Conservation (phyloP, 345 rosid species). For the Gossypium bickii region DNA sequence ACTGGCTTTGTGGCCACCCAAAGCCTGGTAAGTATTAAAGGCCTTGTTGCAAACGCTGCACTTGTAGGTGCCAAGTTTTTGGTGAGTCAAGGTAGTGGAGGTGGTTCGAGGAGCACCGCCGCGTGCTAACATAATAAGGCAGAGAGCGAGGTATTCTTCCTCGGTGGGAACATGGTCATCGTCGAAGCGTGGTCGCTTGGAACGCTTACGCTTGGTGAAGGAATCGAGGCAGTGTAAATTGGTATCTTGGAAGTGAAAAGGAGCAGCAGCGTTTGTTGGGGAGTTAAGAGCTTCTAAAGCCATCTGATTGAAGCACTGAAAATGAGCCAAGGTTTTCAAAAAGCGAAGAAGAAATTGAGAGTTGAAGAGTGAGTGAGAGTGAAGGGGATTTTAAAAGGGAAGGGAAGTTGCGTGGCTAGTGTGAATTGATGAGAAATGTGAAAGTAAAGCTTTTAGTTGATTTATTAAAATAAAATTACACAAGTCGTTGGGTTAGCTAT, state of each 20-base stretch:
- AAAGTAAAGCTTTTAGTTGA: slow-evolving; percentile 10
- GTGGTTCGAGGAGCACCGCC: slow-evolving; percentile 33
- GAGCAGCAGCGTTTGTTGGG: slow-evolving; percentile 34
- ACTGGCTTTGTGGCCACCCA: slow-evolving; percentile 93
- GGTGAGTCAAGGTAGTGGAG: slow-evolving; percentile 7
- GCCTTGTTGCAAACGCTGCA: slow-evolving; percentile 75
- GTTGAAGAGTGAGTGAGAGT: slow-evolving; percentile 25
- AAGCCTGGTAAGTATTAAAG: slow-evolving; percentile 74
- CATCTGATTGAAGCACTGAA: slow-evolving; percentile 27
- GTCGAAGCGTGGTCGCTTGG: slow-evolving; percentile 64
- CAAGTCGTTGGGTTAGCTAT: neutral
- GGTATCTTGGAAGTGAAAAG: slow-evolving; percentile 36
- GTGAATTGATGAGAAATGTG: slow-evolving; percentile 27
- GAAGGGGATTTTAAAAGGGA: slow-evolving; percentile 20
- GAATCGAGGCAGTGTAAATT: slow-evolving; percentile 42
- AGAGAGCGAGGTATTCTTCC: slow-evolving; percentile 89
- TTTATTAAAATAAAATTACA: neutral
- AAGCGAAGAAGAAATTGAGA: neutral
- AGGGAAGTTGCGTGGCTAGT: slow-evolving; percentile 60
- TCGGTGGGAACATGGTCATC: slow-evolving; percentile 49
- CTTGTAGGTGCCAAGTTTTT: slow-evolving; percentile 40
- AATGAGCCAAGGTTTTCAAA: neutral
- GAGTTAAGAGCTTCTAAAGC: slow-evolving; percentile 64
- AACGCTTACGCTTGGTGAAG: slow-evolving; percentile 78
- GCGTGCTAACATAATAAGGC: slow-evolving; percentile 91